Evolutionary conservation across 768 basidiomycete genomes (phyloP), one percentile per base, ranked within the genome.

Genomic region (Russula sp.): DNA sequence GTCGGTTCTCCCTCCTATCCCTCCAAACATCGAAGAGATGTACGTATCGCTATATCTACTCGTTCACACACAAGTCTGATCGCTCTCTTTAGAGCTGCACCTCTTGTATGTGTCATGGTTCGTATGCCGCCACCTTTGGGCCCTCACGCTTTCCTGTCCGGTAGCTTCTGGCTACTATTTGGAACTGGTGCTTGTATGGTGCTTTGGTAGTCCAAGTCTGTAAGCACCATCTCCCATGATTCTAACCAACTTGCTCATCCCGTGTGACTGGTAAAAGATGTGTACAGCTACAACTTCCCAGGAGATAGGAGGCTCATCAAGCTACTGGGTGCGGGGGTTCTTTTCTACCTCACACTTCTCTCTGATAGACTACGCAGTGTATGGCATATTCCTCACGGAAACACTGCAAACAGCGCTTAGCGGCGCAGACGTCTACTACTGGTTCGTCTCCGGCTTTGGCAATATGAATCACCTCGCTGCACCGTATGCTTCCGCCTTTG

Each of bases 361-460:
- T 20, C 34, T 31, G 45, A 50, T 18, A 7, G n/a, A 40, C 18
- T 32, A n/a, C 20, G 8, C 34, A 74, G 73, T 74, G 0, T 71
- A 70, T 54, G 16, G 50, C 54, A 45, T 73, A 20, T 71, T 71
- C 47, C 20, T 69, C 2, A 16, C 68, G 13, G 72, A 72, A 62
- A 65, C 68, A 0, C 16, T 68, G 9, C 74, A 74, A 59, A 67
- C 68, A 3, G 57, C 58, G 13, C 66, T 75, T 27, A 64, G 53
- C 45, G 70, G 69, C 10, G 69, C 62, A 2, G 74, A 75, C 59
- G 59, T 66, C 22, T 71, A 70, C 60, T 70, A 71, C 59, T 71
- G 70, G 69, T 73, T 70, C 61, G 70, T 54, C n/a, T 50, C 71
- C 2, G 71, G 72, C n/a, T 74, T 71, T 37, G 74, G 74, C 8